Conservation (phyloP, 2,329 filamentous ascomycete species). For the Phyllosticta citrichinensis region DNA sequence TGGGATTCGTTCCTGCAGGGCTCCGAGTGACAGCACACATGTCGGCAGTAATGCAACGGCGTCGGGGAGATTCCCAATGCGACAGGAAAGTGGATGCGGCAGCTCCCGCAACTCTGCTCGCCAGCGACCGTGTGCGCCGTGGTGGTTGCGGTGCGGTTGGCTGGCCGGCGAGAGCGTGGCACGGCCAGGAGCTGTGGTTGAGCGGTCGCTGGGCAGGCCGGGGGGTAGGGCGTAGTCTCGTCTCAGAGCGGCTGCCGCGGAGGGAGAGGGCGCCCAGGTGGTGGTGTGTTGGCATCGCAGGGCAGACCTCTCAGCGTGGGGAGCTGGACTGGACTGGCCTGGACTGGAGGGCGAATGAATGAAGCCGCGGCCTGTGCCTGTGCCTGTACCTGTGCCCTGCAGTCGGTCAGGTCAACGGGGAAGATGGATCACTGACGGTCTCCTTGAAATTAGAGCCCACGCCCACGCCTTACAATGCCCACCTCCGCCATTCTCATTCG, state of each 20-base stretch:
- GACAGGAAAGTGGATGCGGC: background rate
- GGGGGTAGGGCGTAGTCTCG: background rate
- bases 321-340: background rate
- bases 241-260: background rate
- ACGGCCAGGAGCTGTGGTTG: background rate
- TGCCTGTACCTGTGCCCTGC: too few species aligned
- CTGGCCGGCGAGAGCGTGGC: background rate
- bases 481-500: too few species aligned
- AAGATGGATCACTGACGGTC: background rate
- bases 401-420: background rate
- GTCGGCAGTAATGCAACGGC: background rate
- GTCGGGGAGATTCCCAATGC: background rate
- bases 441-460: slow-evolving; percentile 11
- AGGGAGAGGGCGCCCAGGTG: background rate
- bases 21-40: background rate
- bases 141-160: background rate
- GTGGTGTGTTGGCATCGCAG: background rate
- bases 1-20: background rate
- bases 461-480: background rate
- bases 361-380: slow-evolving; percentile 1
- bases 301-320: background rate
- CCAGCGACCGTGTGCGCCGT: too few species aligned
- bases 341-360: background rate
- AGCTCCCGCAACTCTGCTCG: background rate
- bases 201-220: background rate